phyloP scores from a whole-genome alignment of 306 rosid genomes.

The Rosa chinensis region DNA sequence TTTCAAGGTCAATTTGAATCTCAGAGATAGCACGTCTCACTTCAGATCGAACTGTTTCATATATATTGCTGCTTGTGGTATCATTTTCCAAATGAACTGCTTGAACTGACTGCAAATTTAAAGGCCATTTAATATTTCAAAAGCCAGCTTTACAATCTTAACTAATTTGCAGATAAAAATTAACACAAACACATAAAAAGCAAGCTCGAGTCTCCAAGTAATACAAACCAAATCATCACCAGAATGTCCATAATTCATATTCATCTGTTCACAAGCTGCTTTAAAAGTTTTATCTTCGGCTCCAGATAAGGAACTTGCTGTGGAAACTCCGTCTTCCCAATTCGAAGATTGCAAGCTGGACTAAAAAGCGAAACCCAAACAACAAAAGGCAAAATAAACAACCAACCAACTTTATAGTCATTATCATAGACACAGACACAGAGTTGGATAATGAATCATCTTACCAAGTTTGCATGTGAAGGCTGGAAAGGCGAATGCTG shows the following conservation, averaged over 20 bases:
- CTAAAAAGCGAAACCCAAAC: conserved; percentile 37
- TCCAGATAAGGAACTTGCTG: conserved; percentile 54
- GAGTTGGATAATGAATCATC: conserved; percentile 22
- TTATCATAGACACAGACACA: not conserved
- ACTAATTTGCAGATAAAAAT: not conserved
- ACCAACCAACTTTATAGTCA: conserved; percentile 24
- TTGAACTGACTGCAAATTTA: conserved; percentile 48
- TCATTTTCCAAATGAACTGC: conserved; percentile 41
- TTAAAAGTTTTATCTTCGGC: conserved; percentile 62
- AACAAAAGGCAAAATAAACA: conserved; percentile 19
- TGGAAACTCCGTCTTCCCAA: conserved; percentile 52
- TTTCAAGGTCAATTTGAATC: conserved; percentile 79
- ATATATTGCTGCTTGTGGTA: conserved; percentile 45
- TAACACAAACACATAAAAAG: not conserved
- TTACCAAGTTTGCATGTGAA: conserved; percentile 46
- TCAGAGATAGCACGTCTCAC: conserved; percentile 86
- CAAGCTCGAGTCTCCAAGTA: not conserved
- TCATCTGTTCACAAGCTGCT: conserved; percentile 66
- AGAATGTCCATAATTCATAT: conserved; percentile 34
- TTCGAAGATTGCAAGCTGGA: conserved; percentile 31
- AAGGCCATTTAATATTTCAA: not conserved
- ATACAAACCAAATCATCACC: conserved; percentile 17
- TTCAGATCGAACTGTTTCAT: conserved; percentile 85
- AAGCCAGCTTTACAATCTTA: conserved; percentile 3
- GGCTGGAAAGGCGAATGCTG: conserved; percentile 42